Percentiles rank a stretch among this genome's conserved stretches.
Evolutionary conservation across 169 alveolate species (phyloP).

Genomic region (Neospora caninum): DNA sequence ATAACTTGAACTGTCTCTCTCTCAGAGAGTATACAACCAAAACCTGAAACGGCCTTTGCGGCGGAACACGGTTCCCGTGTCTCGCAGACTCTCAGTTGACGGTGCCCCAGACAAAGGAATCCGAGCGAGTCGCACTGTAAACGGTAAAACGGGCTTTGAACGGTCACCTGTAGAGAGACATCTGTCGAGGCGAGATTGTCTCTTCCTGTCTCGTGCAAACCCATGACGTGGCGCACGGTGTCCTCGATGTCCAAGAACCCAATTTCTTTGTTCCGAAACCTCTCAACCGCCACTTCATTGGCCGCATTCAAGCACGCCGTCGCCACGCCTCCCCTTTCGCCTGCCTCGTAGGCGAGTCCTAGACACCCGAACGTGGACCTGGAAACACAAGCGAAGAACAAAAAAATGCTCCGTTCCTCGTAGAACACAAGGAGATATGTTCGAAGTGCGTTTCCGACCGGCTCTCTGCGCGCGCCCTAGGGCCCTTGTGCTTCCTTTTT

Average conservation of each 20-base stretch:
- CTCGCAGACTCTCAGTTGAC: too few relatives aligned
- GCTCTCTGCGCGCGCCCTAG: too few relatives aligned
- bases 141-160: too few relatives aligned
- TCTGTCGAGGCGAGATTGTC: background rate
- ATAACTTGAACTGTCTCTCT: too few relatives aligned
- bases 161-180: constrained; percentile 51
- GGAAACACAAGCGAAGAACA: background rate
- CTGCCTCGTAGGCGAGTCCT: constrained; percentile 83
- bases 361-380: constrained; percentile 82
- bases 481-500: too few relatives aligned
- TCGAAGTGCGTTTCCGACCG: too few relatives aligned
- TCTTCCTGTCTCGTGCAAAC: background rate
- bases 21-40: too few relatives aligned
- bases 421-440: too few relatives aligned
- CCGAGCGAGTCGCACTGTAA: too few relatives aligned
- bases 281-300: constrained; percentile 83
- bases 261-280: constrained; percentile 74
- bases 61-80: too few relatives aligned
- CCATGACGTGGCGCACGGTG: constrained; percentile 69
- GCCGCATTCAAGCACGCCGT: constrained; percentile 88
- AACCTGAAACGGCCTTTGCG: too few relatives aligned
- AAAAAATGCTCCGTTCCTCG: background rate
- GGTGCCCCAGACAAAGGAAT: too few relatives aligned
- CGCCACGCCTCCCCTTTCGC: constrained; percentile 80
- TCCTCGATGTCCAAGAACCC: constrained; percentile 72